These are phyloP conservation scores for Pseudopyrenochaeta lycopersici DNA, from an alignment of 2,329 filamentous ascomycete species.

Conservation along the genomic window DNA sequence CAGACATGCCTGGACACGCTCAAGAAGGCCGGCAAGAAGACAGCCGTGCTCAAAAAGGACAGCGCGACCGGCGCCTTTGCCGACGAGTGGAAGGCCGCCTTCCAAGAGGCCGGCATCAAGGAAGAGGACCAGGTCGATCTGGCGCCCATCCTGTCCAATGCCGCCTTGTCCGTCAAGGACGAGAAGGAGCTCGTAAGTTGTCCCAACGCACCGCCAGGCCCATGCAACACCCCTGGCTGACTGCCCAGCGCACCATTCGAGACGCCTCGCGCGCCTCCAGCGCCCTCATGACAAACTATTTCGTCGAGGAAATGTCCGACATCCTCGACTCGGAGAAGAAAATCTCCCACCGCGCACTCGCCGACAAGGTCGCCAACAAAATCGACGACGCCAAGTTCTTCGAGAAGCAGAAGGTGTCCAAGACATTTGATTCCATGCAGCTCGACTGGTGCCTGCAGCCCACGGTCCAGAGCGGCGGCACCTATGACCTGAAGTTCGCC, in stretches of 20 bases:
- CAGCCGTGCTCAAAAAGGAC: conserved; percentile 87
- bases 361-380: conserved; percentile 89
- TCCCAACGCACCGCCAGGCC: neutral
- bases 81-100: conserved; percentile 93
- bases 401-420: conserved; percentile 82
- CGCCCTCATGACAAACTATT: conserved; percentile 93
- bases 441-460: conserved; percentile 95
- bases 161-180: conserved; percentile 91
- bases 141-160: conserved; percentile 78
- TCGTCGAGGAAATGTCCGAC: conserved; percentile 97
- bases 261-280: conserved; percentile 94
- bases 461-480: conserved; percentile 92
- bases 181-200: conserved; percentile 79
- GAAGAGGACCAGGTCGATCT: conserved; percentile 91
- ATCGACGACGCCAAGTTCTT: conserved; percentile 95
- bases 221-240: conserved; percentile 10
- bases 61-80: conserved; percentile 86
- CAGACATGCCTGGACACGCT: conserved; percentile 84
- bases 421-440: conserved; percentile 85
- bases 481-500: conserved; percentile 87
- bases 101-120: conserved; percentile 75
- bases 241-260: conserved; percentile 78
- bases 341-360: conserved; percentile 85
- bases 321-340: conserved; percentile 97
- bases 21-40: conserved; percentile 88